phyloP scores from a whole-genome alignment of 768 basidiomycete genomes.

The Mycena pura region DNA sequence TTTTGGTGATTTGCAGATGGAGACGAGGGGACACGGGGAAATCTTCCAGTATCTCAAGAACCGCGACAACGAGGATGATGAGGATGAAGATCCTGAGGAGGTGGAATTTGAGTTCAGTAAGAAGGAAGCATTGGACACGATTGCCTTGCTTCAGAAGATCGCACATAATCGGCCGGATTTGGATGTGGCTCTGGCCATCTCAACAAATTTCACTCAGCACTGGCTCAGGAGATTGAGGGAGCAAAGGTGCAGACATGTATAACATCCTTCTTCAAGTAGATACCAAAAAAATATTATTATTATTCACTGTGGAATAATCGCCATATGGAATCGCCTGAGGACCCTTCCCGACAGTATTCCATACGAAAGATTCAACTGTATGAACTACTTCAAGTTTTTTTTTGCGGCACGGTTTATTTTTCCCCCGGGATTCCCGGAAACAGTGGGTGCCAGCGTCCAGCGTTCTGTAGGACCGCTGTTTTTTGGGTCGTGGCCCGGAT shows the following conservation, averaged over 20 bases:
- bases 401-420: too few relatives aligned
- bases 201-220: neutral
- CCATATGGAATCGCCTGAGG: slow-evolving; percentile 6
- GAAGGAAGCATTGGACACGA: neutral
- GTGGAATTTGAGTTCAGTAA: neutral
- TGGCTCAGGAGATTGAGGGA: neutral
- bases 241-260: neutral
- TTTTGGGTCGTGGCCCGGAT: too few relatives aligned
- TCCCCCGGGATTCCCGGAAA: too few relatives aligned
- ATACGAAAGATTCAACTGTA: slow-evolving; percentile 11
- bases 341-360: slow-evolving; percentile 15
- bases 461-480: too few relatives aligned
- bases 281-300: neutral
- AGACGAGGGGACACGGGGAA: neutral
- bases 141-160: neutral
- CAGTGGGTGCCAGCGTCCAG: too few relatives aligned
- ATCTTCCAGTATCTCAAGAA: neutral
- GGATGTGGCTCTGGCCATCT: neutral
- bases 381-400: too few relatives aligned
- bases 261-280: neutral
- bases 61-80: neutral
- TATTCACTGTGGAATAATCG: slow-evolving; percentile 10
- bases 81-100: neutral
- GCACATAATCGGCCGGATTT: slow-evolving; percentile 5
- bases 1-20: neutral